Conservation (phyloP, 148 eudicot genomes). For the Simmondsia chinensis region DNA sequence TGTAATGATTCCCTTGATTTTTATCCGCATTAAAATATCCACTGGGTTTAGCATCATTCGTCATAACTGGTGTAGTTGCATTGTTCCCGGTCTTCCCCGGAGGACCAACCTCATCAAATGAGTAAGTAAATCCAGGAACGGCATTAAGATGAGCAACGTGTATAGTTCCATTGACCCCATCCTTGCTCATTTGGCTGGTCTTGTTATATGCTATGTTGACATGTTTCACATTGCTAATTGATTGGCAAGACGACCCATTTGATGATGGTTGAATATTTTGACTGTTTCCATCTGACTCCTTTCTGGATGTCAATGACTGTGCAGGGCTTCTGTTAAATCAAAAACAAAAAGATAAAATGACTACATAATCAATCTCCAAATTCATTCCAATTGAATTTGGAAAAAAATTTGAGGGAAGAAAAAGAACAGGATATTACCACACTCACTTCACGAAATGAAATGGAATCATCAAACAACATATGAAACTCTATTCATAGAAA, state of each 20-base stretch:
- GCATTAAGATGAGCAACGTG: slow-evolving; percentile 45
- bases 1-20: slow-evolving; percentile 14
- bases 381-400: too few species aligned
- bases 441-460: too few species aligned
- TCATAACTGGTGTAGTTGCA: slow-evolving; percentile 10
- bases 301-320: slow-evolving; percentile 5
- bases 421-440: too few species aligned
- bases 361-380: too few species aligned
- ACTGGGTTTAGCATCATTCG: slow-evolving; percentile 13
- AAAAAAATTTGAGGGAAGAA: too few species aligned
- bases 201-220: slow-evolving; percentile 38
- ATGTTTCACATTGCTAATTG: slow-evolving; percentile 37
- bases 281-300: too few species aligned
- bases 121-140: slow-evolving; percentile 53
- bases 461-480: too few species aligned
- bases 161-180: slow-evolving; percentile 37
- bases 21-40: slow-evolving; percentile 7
- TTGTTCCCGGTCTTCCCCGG: slow-evolving; percentile 26
- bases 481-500: too few species aligned
- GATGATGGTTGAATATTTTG: slow-evolving; percentile 18
- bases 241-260: slow-evolving; percentile 20
- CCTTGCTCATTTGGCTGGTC: slow-evolving; percentile 26
- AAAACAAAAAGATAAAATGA: slow-evolving; percentile 1
- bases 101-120: slow-evolving; percentile 40
- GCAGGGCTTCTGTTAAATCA: slow-evolving; percentile 10